These are phyloP conservation scores for Trichaptum fuscoviolaceum DNA, from an alignment of 768 basidiomycete genomes.

Conservation along the genomic window DNA sequence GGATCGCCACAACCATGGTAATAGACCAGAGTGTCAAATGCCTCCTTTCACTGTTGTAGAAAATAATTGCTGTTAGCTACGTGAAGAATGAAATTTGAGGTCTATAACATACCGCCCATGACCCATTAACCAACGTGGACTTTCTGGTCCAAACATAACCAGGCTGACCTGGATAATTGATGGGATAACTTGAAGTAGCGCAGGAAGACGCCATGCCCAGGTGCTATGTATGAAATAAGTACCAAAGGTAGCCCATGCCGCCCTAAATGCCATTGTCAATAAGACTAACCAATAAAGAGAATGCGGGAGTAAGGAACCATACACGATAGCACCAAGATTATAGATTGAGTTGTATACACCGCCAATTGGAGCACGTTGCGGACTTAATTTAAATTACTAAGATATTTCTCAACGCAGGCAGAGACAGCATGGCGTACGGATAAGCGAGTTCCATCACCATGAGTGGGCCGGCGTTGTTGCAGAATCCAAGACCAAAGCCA, in stretches of 20 bases:
- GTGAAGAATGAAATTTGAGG: too few species aligned
- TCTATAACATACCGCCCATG: slow-evolving; percentile 23
- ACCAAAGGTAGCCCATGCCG: slow-evolving; percentile 23
- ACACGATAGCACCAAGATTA: slow-evolving; percentile 11
- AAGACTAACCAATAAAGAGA: slow-evolving; percentile 1
- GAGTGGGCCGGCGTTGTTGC: slow-evolving; percentile 9
- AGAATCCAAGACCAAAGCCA: slow-evolving; percentile 17
- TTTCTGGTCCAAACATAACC: slow-evolving; percentile 32
- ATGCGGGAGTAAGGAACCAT: slow-evolving; percentile 8
- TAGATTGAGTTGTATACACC: background rate
- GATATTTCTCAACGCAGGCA: background rate
- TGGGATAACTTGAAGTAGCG: slow-evolving; percentile 24
- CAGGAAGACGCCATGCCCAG: slow-evolving; percentile 30
- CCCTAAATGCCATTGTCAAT: background rate
- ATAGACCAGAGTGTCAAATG: slow-evolving; percentile 27
- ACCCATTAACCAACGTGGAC: slow-evolving; percentile 31
- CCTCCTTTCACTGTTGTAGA: slow-evolving; percentile 27
- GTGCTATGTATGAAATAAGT: slow-evolving; percentile 24
- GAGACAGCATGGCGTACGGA: slow-evolving; percentile 1
- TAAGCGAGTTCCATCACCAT: slow-evolving; percentile 4
- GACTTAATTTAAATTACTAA: background rate
- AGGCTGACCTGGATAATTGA: slow-evolving; percentile 24
- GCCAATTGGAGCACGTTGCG: background rate
- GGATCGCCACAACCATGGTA: slow-evolving; percentile 50
- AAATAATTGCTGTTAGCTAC: background rate